Evolutionary conservation across 2,329 filamentous ascomycete species (phyloP).

Genomic region (Colletotrichum magnum): DNA sequence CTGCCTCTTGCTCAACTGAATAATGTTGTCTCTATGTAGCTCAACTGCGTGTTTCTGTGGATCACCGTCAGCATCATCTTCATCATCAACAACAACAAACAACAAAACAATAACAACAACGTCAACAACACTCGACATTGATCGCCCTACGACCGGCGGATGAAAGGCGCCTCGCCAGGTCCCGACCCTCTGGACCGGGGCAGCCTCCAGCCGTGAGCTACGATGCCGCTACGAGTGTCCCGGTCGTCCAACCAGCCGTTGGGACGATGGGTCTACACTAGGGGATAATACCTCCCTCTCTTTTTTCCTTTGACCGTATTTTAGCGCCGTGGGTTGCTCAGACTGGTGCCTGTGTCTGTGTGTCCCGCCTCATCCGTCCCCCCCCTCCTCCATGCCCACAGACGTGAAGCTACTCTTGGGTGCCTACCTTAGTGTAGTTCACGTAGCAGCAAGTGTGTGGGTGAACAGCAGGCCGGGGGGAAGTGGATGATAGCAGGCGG

Average conservation of each 20-base stretch:
- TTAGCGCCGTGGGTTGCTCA: not conserved
- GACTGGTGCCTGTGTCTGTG: not conserved
- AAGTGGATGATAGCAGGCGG: not conserved
- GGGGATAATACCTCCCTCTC: not conserved
- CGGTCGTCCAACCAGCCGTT: constrained; percentile 33
- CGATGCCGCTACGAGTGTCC: constrained; percentile 17
- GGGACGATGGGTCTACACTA: constrained; percentile 7
- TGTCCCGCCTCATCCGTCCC: constrained; percentile 24
- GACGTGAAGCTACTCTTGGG: not conserved
- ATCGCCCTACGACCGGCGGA: constrained; percentile 2
- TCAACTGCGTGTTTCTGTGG: not conserved
- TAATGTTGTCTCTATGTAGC: not conserved
- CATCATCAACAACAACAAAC: not conserved
- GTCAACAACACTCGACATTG: not conserved
- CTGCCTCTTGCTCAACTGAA: too few relatives aligned
- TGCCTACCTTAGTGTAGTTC: too few relatives aligned
- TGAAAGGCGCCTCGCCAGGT: constrained; percentile 31
- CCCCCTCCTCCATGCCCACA: not conserved
- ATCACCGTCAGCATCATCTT: not conserved
- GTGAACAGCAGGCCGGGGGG: not conserved
- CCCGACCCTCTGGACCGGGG: constrained; percentile 37
- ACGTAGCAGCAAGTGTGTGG: not conserved
- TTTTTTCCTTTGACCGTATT: not conserved
- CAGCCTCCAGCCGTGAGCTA: constrained; percentile 30
- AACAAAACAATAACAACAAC: constrained; percentile 10